Evolutionary conservation across 768 basidiomycete species (phyloP), one percentile per base, ranked within the genome.

Genomic region (Phlegmacium glaucopus): DNA sequence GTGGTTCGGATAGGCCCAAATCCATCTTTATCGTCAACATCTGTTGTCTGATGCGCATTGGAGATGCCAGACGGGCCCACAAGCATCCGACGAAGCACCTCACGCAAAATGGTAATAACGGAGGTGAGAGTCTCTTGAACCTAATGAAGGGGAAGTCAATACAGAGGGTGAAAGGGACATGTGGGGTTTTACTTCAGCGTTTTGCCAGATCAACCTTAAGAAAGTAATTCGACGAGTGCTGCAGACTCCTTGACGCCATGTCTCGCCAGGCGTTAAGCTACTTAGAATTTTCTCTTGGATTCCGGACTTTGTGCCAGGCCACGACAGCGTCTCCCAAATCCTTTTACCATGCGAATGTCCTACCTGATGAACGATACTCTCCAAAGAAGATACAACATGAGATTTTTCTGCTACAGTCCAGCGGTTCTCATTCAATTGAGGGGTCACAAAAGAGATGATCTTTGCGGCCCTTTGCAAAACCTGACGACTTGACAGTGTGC

Each of bases 361-460:
- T 6, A 62, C 70, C 28, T 67, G 67, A n/a, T 66, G 56, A 15
- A 84, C 69, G 37, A 94, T 61, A 22, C 85, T 83, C 44, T 86
- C 80, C 17, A 95, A 67, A 0, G 79, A 83, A 35, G 76, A 71
- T 38, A 89, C 59, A 8, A 96, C 76, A 9, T 83, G 52, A 1
- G 82, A 73, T 55, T 81, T 80, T 56, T 94, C 90, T 8, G 77
- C 64, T 0, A 69, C 53, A 1, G 75, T 79, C 85, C 87, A 87
- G 12, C 66, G 72, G 13, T 64, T 53, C 22, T 70, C 61, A 15
- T 75, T 49, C 51, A 80, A 54, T 13, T 76, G 64, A 28, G 68
- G 54, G 12, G 75, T 61, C 30, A 72, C 55, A 1, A 62, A 48
- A 5, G 54, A 45, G 39, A 82, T 62, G 7, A 75, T 39, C 54